Evolutionary conservation across 2,329 filamentous ascomycete genomes (phyloP).

Genomic region (Exophiala sp.): DNA sequence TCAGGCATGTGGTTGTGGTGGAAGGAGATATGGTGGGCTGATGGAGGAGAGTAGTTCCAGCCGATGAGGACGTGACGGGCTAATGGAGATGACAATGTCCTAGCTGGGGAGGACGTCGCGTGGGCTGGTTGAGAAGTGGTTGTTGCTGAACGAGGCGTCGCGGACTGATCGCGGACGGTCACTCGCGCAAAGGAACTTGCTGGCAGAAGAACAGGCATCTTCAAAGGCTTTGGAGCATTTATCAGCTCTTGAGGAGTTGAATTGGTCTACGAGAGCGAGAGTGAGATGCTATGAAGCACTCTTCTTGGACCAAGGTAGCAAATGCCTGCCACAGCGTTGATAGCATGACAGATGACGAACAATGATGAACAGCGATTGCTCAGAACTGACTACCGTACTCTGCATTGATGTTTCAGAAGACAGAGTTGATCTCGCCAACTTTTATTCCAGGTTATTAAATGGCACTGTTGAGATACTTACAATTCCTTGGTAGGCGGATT

Average conservation of each 20-base stretch:
- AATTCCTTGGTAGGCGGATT: not conserved
- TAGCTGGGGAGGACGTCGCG: too few relatives aligned
- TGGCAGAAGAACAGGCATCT: constrained; percentile 1
- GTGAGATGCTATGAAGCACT: constrained; percentile 16
- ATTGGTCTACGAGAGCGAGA: constrained; percentile 18
- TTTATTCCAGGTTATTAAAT: too few relatives aligned
- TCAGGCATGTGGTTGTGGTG: too few relatives aligned
- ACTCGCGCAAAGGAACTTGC: too few relatives aligned
- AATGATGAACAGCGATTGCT: not conserved
- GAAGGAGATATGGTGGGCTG: not conserved
- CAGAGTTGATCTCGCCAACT: too few relatives aligned
- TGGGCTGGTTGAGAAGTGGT: not conserved
- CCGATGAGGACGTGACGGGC: not conserved
- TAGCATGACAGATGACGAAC: constrained; percentile 1
- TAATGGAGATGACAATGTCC: not conserved
- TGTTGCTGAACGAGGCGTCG: not conserved
- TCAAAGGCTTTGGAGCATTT: constrained; percentile 6
- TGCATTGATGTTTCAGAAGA: too few relatives aligned
- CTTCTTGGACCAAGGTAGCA: not conserved
- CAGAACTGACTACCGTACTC: not conserved
- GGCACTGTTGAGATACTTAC: too few relatives aligned
- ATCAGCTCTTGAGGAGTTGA: constrained; percentile 7
- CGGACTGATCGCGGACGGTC: too few relatives aligned
- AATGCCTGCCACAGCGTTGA: not conserved
- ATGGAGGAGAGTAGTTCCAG: not conserved